A percentile compares a stretch with the other conserved stretches of the same genome.
Conservation (phyloP, 306 rosid genomes). For the Ormosia semicastrata region DNA sequence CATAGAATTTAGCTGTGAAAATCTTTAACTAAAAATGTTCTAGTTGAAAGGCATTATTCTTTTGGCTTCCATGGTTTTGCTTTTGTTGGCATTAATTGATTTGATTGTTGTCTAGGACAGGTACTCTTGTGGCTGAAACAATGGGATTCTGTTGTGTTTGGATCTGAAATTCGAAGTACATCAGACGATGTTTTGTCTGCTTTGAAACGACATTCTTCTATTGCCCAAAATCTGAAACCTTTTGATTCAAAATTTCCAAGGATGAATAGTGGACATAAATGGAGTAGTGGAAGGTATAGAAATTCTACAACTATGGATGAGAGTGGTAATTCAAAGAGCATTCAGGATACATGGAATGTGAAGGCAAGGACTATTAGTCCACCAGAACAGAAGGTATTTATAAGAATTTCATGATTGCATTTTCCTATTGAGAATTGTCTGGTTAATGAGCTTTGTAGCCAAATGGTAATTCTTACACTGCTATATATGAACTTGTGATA, state of each 20-base stretch:
- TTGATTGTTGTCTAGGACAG: conserved; percentile 40
- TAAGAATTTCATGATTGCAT: not conserved
- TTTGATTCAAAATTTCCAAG: conserved; percentile 48
- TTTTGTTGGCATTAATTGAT: conserved; percentile 21
- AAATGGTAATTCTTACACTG: not conserved
- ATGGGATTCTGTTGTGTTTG: conserved; percentile 91
- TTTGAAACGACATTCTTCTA: conserved; percentile 79
- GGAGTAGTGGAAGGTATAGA: conserved; percentile 47
- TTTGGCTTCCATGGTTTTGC: conserved; percentile 9
- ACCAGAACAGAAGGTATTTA: conserved; percentile 77
- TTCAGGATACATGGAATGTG: conserved; percentile 51
- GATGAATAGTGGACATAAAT: conserved; percentile 50
- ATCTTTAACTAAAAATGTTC: not conserved
- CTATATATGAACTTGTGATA: not conserved
- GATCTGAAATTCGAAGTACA: conserved; percentile 84
- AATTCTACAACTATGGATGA: conserved; percentile 42
- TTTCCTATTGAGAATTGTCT: not conserved
- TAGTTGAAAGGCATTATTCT: not conserved
- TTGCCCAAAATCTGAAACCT: conserved; percentile 60
- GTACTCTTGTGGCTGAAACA: conserved; percentile 94
- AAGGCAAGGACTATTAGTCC: conserved; percentile 59
- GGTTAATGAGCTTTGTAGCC: not conserved
- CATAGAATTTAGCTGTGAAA: not conserved
- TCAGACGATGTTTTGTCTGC: conserved; percentile 85
- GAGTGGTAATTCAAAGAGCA: conserved; percentile 35